Base-by-base conservation (phyloP, 2,329 filamentous ascomycete genomes). In the Phyllosticta citrichinensis region DNA sequence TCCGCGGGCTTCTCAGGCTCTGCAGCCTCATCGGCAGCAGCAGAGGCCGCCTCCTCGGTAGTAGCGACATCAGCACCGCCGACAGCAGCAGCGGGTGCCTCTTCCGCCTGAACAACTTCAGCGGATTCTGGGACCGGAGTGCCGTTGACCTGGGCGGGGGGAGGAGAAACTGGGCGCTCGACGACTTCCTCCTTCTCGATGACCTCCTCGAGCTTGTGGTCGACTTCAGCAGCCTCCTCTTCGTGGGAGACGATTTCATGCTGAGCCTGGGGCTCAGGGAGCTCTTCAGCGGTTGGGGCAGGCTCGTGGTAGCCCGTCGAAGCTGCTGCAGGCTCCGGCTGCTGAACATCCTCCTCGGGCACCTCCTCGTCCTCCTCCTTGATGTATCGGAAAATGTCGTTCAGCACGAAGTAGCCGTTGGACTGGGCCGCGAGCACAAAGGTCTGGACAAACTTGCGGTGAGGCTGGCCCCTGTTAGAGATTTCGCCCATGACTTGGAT, bases 401-500 rank as follows among this genome's bases (percentile, higher is more conserved):
- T 99, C 68, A 99, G 84, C 35, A 99, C 93, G 69, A 96, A 99
- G 81, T 97, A 99, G 65, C 94, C 94, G 62, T 93, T 96, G 56
- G 91, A 91, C 79, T 99, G 94, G 75, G 93, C 87, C 56, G 94
- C 94, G 64, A 99, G 88, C 64, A 99, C 90, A 69, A 99, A 99
- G 58, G 93, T 97, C 81, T 99, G 94, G 51, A 92, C 88, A 71
- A 99, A 99, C 76, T 97, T 97, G 80, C 89, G 92, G 70, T 93
- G 90, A 62, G 94, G 89, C 65, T 87, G 87, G 56, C 85, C 86
- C 76, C 95, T 95, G 84, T 96, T 97, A 69, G 92, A 96, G 70
- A 94, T 95, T 78, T 97, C 93, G 66, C 94, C 94, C 72, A 99
- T 97, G 69, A 97, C 94, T 76, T 96, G 92, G 70, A 99, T 95